Base-by-base conservation (phyloP, 2,329 filamentous ascomycete genomes). In the Chaetomium olivaceum region DNA sequence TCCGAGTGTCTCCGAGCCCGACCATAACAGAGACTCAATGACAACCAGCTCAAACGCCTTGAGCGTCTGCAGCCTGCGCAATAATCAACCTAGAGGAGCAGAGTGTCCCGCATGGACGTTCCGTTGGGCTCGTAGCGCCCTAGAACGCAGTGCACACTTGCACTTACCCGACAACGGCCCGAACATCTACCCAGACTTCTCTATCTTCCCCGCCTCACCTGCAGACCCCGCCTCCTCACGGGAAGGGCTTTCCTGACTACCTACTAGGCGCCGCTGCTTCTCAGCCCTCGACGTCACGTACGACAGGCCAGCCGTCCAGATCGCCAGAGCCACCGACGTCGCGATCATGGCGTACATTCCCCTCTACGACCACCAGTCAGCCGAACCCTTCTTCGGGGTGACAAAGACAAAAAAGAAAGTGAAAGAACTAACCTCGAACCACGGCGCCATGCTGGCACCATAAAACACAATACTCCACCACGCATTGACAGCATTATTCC, bases 331-430 rank as follows among this genome's bases (percentile, higher is more conserved):
- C 61, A 89, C 84, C 25, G 82, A 87, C 8, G 82, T 81, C 1
- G 81, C 87, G 72, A 91, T 89, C 89, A 91, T 91, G 3, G 88
- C 88, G 82, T 85, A 90, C 88, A 90, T 89, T n/a, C 89, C 88
- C 65, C 82, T 81, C 81, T 87, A 66, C 16, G 50, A 50, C 27
- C 46, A 69, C 70, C 59, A 72, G 39, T 57, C 27, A 55, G 21
- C 19, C n/a, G 27, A 14, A 14, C 27, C 21, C 25, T 29, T 8
- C 19, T 31, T 1, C 5, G 12, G n/a, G 27, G 7, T 16, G 14
- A 3, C 2, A 5, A 48, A n/a, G 14, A 1, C 6, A 6, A 33
- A 21, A 5, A 16, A 33, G 14, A 55, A 19, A 23, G 33, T 1
- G 16, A 21, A 19, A 55, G 1, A 19, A 78, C 84, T 80, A 74